Evolutionary conservation across 2,329 filamentous ascomycete species (phyloP).

Genomic region (Apiospora marii): DNA sequence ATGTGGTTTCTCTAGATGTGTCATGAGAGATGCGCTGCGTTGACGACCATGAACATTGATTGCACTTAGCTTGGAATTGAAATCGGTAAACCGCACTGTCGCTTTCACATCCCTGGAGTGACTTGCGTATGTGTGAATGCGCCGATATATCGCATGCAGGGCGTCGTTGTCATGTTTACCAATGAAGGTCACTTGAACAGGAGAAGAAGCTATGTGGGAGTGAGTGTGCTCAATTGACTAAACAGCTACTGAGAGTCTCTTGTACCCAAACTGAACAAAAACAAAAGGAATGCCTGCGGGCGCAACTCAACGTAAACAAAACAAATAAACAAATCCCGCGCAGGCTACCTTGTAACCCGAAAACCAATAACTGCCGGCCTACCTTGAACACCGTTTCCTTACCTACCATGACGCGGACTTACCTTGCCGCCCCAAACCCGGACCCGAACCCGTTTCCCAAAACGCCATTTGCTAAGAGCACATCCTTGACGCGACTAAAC

Average conservation of each 20-base stretch:
- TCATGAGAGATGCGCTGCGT: neutral
- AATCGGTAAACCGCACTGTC: neutral
- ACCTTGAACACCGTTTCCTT: no score
- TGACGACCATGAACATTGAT: neutral
- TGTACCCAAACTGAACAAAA: neutral
- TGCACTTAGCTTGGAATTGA: neutral
- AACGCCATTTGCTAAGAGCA: neutral
- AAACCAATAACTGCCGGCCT: neutral
- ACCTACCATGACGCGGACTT: neutral
- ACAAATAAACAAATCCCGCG: neutral
- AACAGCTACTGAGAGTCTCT: neutral
- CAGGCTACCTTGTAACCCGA: neutral
- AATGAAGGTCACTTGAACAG: neutral
- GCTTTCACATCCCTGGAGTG: neutral
- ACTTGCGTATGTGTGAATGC: neutral
- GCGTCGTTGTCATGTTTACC: neutral
- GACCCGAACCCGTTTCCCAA: neutral
- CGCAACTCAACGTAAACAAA: neutral
- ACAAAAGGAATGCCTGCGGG: neutral
- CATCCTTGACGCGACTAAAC: neutral
- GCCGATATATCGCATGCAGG: neutral
- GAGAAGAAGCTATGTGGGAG: neutral
- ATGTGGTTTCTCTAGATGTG: neutral
- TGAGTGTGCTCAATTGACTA: neutral
- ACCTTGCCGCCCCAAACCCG: neutral